Base-by-base conservation (phyloP, 495 filamentous ascomycete species). In the Aspergillus nanangensis region DNA sequence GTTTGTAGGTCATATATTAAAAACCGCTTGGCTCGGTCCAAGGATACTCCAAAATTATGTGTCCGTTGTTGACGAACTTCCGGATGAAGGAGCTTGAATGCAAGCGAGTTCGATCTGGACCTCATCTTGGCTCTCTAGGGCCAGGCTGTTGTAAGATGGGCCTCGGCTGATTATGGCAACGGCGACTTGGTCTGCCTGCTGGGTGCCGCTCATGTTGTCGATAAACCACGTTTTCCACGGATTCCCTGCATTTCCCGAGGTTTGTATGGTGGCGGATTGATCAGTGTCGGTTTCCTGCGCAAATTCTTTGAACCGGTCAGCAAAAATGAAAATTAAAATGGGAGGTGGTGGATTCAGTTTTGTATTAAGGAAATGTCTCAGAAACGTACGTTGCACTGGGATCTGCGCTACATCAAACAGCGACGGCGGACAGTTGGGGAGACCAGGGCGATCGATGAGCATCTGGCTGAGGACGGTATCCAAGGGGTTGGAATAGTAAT, bases 211-310 rank as follows among this genome's bases (percentile, higher is more conserved):
- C 62, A 69, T 67, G 33, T 60, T 52, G 43, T 70, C 62, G 10
- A 70, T 51, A 34, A 66, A 68, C 60, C 60, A 72, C 7, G 67
- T 66, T 37, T 62, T 60, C 70, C 68, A 74, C 4, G 70, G 67
- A 41, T 37, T 50, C 15, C 51, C 25, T 18, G 55, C 49, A 11
- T 47, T 57, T 4, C 70, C 70, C 5, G 65, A 43, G 15, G 55
- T 57, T 39, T 63, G 60, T 3, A 71, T 48, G 1, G 49, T 55
- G 4, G 65, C 63, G 17, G 58, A 50, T 20, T 58, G 48, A 18
- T 53, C 56, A 10, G 55, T 53, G n/a, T 44, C 46, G 32, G 49
- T 58, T 52, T 71, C 69, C 25, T 55, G 55, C 14, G 53, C 63
- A 35, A 72, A 69, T 23, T 62, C 70, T 74, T 33, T 7, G 14